Conservation (phyloP, 176 grass and related monocot genomes). For the Urochloa ruziziensis region DNA sequence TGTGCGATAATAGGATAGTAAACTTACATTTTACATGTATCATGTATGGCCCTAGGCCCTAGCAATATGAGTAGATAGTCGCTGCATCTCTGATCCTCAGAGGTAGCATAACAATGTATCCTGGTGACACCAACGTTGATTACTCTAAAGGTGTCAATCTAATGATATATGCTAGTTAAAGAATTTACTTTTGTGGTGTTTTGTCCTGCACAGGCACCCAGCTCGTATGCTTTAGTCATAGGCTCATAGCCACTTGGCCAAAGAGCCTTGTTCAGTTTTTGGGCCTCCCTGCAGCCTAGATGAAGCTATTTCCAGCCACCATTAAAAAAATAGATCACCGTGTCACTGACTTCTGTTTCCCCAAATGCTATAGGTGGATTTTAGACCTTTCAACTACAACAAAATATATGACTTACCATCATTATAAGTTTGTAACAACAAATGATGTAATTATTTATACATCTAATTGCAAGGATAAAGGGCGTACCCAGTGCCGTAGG, state of each 20-base stretch:
- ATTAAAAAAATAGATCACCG: background rate
- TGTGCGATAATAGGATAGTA: background rate
- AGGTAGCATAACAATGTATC: background rate
- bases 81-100: background rate
- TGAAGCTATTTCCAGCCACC: background rate
- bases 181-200: background rate
- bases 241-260: background rate
- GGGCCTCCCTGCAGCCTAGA: background rate
- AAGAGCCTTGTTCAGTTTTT: background rate
- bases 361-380: background rate
- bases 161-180: background rate
- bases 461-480: slow-evolving; percentile 1
- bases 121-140: background rate
- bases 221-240: background rate
- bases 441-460: background rate
- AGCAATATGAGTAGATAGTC: background rate
- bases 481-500: no score
- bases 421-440: background rate
- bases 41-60: no score
- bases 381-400: background rate
- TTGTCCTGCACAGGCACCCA: background rate
- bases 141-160: background rate
- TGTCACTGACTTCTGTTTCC: background rate
- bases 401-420: background rate
- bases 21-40: background rate